phyloP scores from a whole-genome alignment of 768 basidiomycete genomes.

The Tubosaeta brunneosetosa region DNA sequence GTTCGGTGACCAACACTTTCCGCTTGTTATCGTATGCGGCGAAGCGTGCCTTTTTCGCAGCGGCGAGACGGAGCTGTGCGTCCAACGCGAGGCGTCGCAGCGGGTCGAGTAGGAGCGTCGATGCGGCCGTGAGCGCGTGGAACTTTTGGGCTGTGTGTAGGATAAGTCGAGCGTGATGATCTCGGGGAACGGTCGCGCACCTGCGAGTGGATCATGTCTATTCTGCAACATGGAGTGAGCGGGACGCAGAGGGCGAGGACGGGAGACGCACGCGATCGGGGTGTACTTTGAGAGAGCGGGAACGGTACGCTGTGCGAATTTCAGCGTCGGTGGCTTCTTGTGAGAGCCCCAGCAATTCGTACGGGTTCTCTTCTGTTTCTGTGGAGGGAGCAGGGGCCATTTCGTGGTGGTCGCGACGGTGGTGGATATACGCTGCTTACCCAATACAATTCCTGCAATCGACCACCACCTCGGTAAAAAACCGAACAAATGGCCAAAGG shows the following conservation, averaged over 20 bases:
- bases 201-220: conserved; percentile 75
- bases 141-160: conserved; percentile 59
- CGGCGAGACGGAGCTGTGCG: conserved; percentile 67
- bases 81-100: conserved; percentile 73
- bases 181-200: conserved; percentile 25
- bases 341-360: conserved; percentile 61
- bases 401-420: background rate
- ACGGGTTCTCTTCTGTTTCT: conserved; percentile 66
- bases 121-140: conserved; percentile 78
- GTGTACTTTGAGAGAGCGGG: conserved; percentile 79
- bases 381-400: conserved; percentile 26
- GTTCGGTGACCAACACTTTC: conserved; percentile 68
- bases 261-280: conserved; percentile 66
- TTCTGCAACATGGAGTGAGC: conserved; percentile 43
- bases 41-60: conserved; percentile 66
- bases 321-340: conserved; percentile 70
- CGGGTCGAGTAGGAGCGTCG: conserved; percentile 78
- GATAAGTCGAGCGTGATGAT: too few relatives aligned
- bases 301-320: conserved; percentile 74
- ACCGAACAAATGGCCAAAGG: conserved; percentile 49
- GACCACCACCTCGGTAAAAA: background rate
- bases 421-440: conserved; percentile 4
- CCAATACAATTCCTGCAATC: conserved; percentile 6
- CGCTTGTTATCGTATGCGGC: conserved; percentile 67
- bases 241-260: conserved; percentile 13